Conservation (phyloP, 805 yeast species). For the Spathaspora hagerdaliae region DNA sequence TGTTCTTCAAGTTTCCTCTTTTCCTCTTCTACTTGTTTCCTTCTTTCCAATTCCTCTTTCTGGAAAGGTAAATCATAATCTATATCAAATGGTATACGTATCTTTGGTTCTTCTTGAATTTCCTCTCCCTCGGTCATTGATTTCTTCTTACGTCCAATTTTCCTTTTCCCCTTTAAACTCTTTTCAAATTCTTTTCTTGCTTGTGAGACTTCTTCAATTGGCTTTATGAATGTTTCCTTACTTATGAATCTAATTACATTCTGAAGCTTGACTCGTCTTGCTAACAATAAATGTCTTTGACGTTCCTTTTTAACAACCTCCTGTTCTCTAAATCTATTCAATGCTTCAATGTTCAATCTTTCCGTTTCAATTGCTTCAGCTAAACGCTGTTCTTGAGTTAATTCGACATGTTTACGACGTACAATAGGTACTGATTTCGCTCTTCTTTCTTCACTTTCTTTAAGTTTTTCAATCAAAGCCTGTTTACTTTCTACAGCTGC, state of each 20-base stretch:
- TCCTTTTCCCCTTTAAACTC: slow-evolving; percentile 28
- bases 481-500: slow-evolving; percentile 75
- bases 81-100: slow-evolving; percentile 29
- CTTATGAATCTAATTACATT: slow-evolving; percentile 55
- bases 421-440: slow-evolving; percentile 45
- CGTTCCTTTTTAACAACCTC: slow-evolving; percentile 76
- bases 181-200: slow-evolving; percentile 38
- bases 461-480: slow-evolving; percentile 68
- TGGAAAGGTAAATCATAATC: slow-evolving; percentile 23
- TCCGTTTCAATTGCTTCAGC: slow-evolving; percentile 90
- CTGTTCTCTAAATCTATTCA: slow-evolving; percentile 76
- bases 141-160: slow-evolving; percentile 42
- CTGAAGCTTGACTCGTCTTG: slow-evolving; percentile 56
- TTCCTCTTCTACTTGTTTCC: slow-evolving; percentile 15
- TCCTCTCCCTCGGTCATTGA: slow-evolving; percentile 21
- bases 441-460: slow-evolving; percentile 61
- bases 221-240: slow-evolving; percentile 49
- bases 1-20: slow-evolving; percentile 8
- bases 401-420: slow-evolving; percentile 40
- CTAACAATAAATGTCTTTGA: slow-evolving; percentile 68
- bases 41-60: slow-evolving; percentile 21
- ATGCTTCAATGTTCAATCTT: slow-evolving; percentile 63
- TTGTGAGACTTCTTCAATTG: slow-evolving; percentile 58
- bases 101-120: slow-evolving; percentile 20
- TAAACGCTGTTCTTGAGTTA: slow-evolving; percentile 68